Evolutionary conservation across 2,329 filamentous ascomycete species (phyloP), one percentile per base, ranked within the genome.

Genomic region (Esteya vermicola): DNA sequence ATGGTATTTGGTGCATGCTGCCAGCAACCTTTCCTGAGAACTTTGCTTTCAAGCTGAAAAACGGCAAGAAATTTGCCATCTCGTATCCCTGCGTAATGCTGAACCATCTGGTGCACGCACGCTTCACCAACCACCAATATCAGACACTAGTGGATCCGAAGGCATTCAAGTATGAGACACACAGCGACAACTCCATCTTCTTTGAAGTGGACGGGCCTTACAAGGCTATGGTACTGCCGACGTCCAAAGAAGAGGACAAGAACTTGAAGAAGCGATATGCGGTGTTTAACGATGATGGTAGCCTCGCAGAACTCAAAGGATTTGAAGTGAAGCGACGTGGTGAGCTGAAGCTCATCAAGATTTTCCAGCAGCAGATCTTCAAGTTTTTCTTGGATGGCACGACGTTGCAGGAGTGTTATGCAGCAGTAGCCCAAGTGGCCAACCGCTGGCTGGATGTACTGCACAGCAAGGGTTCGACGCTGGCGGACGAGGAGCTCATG

Each of bases 1-100:
- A 98, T 55, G 91, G 93, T 73, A 98, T 98, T 52, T 98, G 91
- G 93, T 98, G 91, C 62, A 98, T 98, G 73, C 70, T 98, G 51
- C 91, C 91, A 0, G 89, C 85, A 1, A 91, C 85, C 0, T 98
- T 98, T 51, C 91, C 91, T 0, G 91, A 98, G 54, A 95, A 98
- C 59, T 95, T 95, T 53, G 70, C 78, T 0, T 96, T 98, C 67
- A 93, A 83, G 52, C 63, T 95, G 50, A 93, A 89, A 59, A 93
- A 88, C 51, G 91, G 91, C 49, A 98, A 96, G 68, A 98, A 96
- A 57, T 57, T 96, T 44, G 70, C 81, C n/a, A 88, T 98, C 37
- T 98, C 91, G 1, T 98, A 98, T 54, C 91, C 91, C 41, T 98
- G 91, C 57, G 86, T 95, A 49, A 98, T 98, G 91, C 72, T 98